A percentile compares a stretch with the other conserved stretches of the same genome.
These are phyloP conservation scores for Ploettnerulaceae sp. DNA, from an alignment of 2,329 filamentous ascomycete genomes.

Conservation along the genomic window DNA sequence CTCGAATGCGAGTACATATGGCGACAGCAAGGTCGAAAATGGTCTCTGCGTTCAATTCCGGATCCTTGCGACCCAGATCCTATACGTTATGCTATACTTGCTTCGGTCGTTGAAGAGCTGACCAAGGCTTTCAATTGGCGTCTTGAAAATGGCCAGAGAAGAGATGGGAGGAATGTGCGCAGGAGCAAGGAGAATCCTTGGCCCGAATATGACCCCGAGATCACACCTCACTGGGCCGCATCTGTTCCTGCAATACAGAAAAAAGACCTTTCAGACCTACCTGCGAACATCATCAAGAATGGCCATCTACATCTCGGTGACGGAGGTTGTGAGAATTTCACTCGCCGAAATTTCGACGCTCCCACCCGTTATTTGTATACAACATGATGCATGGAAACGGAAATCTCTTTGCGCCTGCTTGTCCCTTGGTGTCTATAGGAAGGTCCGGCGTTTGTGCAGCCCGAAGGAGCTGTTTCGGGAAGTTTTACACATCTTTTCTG, in stretches of 20 bases:
- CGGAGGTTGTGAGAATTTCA: background rate
- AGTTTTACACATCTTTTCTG: too few species aligned
- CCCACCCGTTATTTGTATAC: background rate
- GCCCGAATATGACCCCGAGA: conserved; percentile 1
- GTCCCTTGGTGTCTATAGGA: too few species aligned
- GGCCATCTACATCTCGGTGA: background rate
- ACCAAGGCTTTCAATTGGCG: conserved; percentile 30
- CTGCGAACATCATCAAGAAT: background rate
- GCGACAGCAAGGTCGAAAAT: conserved; percentile 23
- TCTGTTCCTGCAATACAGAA: conserved; percentile 2
- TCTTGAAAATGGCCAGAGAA: conserved; percentile 24
- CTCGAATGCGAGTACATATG: conserved; percentile 29
- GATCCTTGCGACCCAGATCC: conserved; percentile 30
- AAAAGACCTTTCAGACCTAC: background rate
- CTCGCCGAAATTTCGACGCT: too few species aligned
- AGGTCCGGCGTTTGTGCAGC: too few species aligned
- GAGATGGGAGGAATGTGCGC: conserved; percentile 14
- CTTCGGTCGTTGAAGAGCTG: conserved; percentile 28
- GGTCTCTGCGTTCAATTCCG: conserved; percentile 25
- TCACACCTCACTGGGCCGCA: conserved; percentile 5
- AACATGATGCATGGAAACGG: too few species aligned
- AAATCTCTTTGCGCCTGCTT: too few species aligned
- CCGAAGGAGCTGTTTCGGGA: too few species aligned
- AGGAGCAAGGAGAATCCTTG: conserved; percentile 6
- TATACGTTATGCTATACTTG: conserved; percentile 31